Percentiles rank a stretch among this genome's conserved stretches.
Conservation (phyloP, 2,329 filamentous ascomycete species). For the Cladophialophora immunda region DNA sequence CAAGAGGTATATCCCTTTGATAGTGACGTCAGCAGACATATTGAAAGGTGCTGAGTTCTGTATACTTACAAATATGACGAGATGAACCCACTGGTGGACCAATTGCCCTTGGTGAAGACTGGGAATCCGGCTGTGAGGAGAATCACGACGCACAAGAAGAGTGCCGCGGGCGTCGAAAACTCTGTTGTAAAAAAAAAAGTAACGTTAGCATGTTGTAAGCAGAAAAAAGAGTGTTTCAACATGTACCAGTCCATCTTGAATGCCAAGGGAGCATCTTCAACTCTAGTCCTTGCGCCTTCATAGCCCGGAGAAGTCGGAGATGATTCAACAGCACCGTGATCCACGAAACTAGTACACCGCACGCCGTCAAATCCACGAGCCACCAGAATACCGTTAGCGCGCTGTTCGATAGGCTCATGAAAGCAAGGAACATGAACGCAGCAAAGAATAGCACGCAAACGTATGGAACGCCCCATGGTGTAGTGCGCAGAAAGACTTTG, state of each 20-base stretch:
- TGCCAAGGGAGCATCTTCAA: conserved; percentile 66
- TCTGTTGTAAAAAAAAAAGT: conserved; percentile 47
- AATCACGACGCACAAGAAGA: conserved; percentile 69
- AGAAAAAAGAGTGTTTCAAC: conserved; percentile 18
- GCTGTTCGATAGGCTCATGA: conserved; percentile 47
- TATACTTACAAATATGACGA: conserved; percentile 67
- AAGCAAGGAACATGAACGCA: conserved; percentile 41
- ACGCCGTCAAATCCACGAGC: conserved; percentile 69
- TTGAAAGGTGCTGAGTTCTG: background rate
- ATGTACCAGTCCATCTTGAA: conserved; percentile 68
- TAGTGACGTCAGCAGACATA: background rate
- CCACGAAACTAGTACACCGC: conserved; percentile 72
- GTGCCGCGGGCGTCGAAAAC: conserved; percentile 67
- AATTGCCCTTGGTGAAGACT: conserved; percentile 68
- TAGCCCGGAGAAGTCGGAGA: conserved; percentile 63
- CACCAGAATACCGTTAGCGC: conserved; percentile 73
- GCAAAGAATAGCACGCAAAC: conserved; percentile 38
- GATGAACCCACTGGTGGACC: conserved; percentile 66
- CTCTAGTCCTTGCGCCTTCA: conserved; percentile 65
- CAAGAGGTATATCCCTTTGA: conserved; percentile 67
- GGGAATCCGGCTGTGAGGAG: conserved; percentile 75
- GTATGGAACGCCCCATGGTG: conserved; percentile 39
- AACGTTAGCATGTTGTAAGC: background rate
- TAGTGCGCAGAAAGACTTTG: conserved; percentile 43
- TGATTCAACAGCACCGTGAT: conserved; percentile 67